Base-by-base conservation (phyloP, 495 filamentous ascomycete genomes). In the Massariosphaeria phaeospora region DNA sequence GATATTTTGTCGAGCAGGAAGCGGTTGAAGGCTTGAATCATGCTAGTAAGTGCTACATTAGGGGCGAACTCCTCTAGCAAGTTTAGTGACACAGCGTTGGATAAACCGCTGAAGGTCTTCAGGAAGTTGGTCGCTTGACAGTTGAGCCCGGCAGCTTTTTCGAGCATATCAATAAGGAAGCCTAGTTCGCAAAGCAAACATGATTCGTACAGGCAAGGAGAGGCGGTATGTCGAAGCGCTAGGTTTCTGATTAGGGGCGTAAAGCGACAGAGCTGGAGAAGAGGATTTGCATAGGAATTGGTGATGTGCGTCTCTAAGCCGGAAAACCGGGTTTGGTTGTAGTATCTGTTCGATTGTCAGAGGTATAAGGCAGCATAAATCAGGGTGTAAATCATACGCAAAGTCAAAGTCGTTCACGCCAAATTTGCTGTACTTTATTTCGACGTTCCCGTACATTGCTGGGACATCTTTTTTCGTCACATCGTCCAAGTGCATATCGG, bases 391-490 rank as follows among this genome's bases (percentile, higher is more conserved):
- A 1, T 64, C 80, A 68, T 71, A 95, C 86, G 82, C 81, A 72
- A 98, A 98, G 69, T 98, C 91, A 67, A 97, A 97, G 69, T 97
- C 94, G 63, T 96, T 89, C 2, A 99, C 88, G 10, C 93, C 91
- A 71, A 95, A 96, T 67, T 86, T 89, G 70, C 91, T 95, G 68
- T 96, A 96, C 64, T 95, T 95, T 68, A 96, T 97, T 68, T 96
- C 89, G 3, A 94, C 83, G 61, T 89, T 90, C 47, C 84, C 81
- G 65, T 95, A 98, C 69, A 89, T 85, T 1, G 84, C 75, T 1
- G 93, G 84, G 20, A 91, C 86, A 46, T 95, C 89, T 65, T 71
- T 77, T 72, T 71, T 85, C 66, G 75, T 76, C 70, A 55, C 52
- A 31, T 63, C 67, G 23, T 66, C 61, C 12, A 72, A 24, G 29